A percentile compares a stretch with the other conserved stretches of the same genome.
Conservation (phyloP, 2,329 filamentous ascomycete species). For the Aspergillus chevalieri region DNA sequence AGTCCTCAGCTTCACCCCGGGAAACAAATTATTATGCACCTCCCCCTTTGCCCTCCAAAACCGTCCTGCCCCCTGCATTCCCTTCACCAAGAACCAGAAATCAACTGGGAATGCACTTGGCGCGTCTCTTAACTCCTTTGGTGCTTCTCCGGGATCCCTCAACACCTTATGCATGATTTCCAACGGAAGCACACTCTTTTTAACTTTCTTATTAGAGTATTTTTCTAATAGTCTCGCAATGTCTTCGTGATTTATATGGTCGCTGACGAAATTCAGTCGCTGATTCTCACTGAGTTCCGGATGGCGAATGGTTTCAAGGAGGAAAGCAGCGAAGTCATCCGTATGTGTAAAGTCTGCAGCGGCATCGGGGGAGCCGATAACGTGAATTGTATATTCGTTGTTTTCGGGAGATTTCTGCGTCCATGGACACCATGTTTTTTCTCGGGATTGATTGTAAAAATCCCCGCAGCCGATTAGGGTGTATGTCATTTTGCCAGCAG, state of each 20-base stretch:
- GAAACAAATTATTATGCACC: conserved; percentile 14
- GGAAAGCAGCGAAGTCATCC: conserved; percentile 20
- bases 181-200: conserved; percentile 4
- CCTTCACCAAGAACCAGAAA: conserved; percentile 21
- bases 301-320: conserved; percentile 18
- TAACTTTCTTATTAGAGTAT: conserved; percentile 13
- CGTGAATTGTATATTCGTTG: conserved; percentile 16
- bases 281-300: conserved; percentile 17
- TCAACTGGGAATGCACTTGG: conserved; percentile 15
- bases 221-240: conserved; percentile 15
- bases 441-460: conserved; percentile 24
- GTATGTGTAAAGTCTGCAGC: conserved; percentile 20
- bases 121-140: conserved; percentile 7
- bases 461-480: conserved; percentile 28
- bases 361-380: conserved; percentile 18
- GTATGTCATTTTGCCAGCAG: conserved; percentile 20
- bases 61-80: conserved; percentile 15
- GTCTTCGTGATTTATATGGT: conserved; percentile 17
- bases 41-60: conserved; percentile 15
- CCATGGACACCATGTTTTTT: conserved; percentile 23
- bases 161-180: conserved; percentile 16
- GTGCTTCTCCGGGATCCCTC: conserved; percentile 6
- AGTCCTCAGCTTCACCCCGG: not conserved
- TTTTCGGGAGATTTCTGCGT: conserved; percentile 6
- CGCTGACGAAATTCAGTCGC: conserved; percentile 18